Evolutionary conservation across 202 grass and related monocot species (phyloP), one percentile per base, ranked within the genome.

Genomic region (Zoysia matrella): DNA sequence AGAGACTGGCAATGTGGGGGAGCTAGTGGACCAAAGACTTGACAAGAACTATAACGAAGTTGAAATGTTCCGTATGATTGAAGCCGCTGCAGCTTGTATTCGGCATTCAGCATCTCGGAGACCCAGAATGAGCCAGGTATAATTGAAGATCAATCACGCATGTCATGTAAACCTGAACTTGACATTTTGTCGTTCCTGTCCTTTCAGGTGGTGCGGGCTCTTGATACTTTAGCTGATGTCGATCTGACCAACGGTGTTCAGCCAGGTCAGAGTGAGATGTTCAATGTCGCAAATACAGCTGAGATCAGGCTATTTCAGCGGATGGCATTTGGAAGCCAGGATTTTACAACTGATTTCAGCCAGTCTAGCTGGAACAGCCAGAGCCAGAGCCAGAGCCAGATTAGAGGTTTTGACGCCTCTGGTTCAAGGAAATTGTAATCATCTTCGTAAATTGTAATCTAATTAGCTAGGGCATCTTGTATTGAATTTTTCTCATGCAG

Each of bases 11-110:
- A 74, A 89, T 11, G 83, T 88, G 8, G 91, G 86, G 58, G 92
- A 87, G 72, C 58, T 99, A 62, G 58, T 91, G 5, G 96, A 99
- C 8, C 67, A 81, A 3, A 95, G 85, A 75, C 90, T 99, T 3
- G 49, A 80, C 43, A 92, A 73, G 2, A 93, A 92, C 61, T 99
- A 89, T n/a, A 87, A 92, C 2, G 85, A 95, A 75, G 84, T 60
- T 2, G 96, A 99, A 70, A 86, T 99, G 89, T 82, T 95, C 79
- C 91, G 74, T 9, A 95, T 94, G 96, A 92, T 99, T 53, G 93
- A 99, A 87, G 96, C 92, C 5, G 96, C 96, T 2, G 96, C 96
- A 7, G 93, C 93, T 80, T 99, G 96, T 57, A 87, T 95, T 45
- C 96, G 96, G 0, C 91, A 99, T 83, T 99, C 93, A 15, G 89